phyloP scores from a whole-genome alignment of 768 basidiomycete species.

The Mycena vitilis region DNA sequence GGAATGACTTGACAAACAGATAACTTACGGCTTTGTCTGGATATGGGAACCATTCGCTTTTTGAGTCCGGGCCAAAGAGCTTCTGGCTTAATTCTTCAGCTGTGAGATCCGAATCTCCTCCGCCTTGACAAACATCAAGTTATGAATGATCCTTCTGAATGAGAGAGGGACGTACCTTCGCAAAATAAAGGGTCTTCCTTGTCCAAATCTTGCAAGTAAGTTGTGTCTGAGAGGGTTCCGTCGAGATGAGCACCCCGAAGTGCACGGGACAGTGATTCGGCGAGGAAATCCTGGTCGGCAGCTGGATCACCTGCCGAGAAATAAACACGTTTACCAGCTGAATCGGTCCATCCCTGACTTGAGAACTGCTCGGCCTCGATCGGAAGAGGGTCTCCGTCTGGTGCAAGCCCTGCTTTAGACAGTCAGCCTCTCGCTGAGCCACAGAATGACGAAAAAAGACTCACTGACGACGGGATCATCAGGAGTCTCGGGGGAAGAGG shows the following conservation, averaged over 20 bases:
- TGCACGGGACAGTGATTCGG: constrained; percentile 9
- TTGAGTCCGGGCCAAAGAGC: constrained; percentile 14
- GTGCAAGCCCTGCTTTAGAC: too few relatives aligned
- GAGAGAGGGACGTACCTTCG: not conserved
- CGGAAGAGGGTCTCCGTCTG: not conserved
- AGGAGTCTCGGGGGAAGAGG: too few relatives aligned
- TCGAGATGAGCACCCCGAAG: constrained; percentile 1
- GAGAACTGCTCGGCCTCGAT: not conserved
- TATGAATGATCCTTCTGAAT: too few relatives aligned
- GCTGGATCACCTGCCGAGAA: not conserved
- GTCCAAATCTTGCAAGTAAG: not conserved
- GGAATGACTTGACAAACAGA: not conserved
- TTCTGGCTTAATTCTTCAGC: constrained; percentile 10
- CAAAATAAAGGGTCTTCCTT: constrained; percentile 13
- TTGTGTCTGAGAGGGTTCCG: not conserved
- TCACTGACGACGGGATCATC: too few relatives aligned
- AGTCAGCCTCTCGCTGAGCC: too few relatives aligned
- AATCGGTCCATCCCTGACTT: constrained; percentile 2
- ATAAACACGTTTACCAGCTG: not conserved
- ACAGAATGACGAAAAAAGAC: too few relatives aligned
- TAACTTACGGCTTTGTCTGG: constrained; percentile 4
- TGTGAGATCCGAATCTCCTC: constrained; percentile 9
- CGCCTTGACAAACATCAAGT: not conserved
- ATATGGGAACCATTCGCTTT: constrained; percentile 29
- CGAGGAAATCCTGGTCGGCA: not conserved